These are phyloP conservation scores for Candida yuanshanica DNA, from an alignment of 805 yeast species.

Conservation along the genomic window DNA sequence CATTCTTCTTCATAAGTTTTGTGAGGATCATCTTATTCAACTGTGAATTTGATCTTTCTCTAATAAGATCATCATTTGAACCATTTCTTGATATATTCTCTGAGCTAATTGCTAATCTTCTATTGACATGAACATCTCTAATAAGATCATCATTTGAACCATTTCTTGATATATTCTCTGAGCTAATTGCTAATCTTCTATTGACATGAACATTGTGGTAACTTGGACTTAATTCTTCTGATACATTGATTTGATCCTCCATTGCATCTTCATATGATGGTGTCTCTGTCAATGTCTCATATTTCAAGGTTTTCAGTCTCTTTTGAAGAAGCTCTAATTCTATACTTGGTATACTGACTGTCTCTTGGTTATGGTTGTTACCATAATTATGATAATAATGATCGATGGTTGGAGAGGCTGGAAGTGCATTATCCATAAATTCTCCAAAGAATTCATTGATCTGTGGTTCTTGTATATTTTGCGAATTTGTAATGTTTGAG, in stretches of 20 bases:
- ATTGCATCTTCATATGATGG: constrained; percentile 77
- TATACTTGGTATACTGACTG: not conserved
- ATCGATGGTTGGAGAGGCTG: not conserved
- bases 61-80: not conserved
- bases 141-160: too few relatives aligned
- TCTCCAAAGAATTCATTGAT: not conserved
- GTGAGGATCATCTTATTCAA: not conserved
- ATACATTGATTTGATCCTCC: constrained; percentile 29
- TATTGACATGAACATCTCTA: not conserved
- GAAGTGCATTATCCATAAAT: not conserved
- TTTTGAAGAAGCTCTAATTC: not conserved
- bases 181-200: not conserved
- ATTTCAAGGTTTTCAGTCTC: constrained; percentile 23
- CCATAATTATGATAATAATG: too few relatives aligned
- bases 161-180: not conserved
- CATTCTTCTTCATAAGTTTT: not conserved
- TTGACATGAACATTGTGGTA: not conserved
- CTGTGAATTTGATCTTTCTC: not conserved
- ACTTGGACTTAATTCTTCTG: not conserved
- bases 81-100: not conserved
- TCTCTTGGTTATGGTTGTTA: too few relatives aligned
- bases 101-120: not conserved
- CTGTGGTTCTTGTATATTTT: not conserved
- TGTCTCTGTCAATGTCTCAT: constrained; percentile 47
- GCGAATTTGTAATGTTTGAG: constrained; percentile 3